Base-by-base conservation (phyloP, 768 basidiomycete genomes). In the Leccinum incarnatum region DNA sequence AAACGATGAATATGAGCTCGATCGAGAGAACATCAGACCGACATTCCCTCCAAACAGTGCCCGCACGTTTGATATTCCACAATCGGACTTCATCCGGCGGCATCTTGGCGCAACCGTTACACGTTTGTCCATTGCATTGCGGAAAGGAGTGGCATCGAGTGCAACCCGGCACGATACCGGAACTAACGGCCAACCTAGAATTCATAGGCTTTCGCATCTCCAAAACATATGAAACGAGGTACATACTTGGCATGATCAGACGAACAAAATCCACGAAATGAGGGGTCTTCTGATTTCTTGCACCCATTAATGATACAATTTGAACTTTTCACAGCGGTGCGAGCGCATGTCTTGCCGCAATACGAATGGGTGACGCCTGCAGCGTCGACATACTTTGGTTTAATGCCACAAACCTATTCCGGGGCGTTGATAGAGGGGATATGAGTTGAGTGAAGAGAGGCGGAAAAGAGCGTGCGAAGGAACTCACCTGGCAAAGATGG, bases 291-390 rank as follows among this genome's bases (percentile, higher is more conserved):
- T 36, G 79, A 75, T 40, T 78, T 76, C 62, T 76, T 80, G 64
- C 85, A 87, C 40, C 79, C 80, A 57, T 71, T 78, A 65, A 86
- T 77, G 23, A 69, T 57, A 67, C 85, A 87, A 45, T 72, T 76
- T 58, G 75, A 27, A 4, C 67, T 78, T 60, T 65, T 65, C 36
- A 72, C 54, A 34, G 65, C 57, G 45, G 23, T 78, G 49, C 82
- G 76, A 55, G 85, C 85, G 66, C 85, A 87, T 52, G 79, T 83
- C 62, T 78, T 82, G 63, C 86, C 78, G 65, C 85, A 87, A 67
- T 81, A 87, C 32, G 80, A 77, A 64, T 86, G 84, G 61, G 77
- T 77, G 60, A 76, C 70, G 17, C 85, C 86, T 59, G 81, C 78
- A n/a, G 66, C 32, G 63, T 86, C 86, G n/a, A 83, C 70, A 67